A percentile compares a stretch with the other conserved stretches of the same genome.
These are phyloP conservation scores for Kwoniella pini DNA, from an alignment of 768 basidiomycete species.

Conservation along the genomic window DNA sequence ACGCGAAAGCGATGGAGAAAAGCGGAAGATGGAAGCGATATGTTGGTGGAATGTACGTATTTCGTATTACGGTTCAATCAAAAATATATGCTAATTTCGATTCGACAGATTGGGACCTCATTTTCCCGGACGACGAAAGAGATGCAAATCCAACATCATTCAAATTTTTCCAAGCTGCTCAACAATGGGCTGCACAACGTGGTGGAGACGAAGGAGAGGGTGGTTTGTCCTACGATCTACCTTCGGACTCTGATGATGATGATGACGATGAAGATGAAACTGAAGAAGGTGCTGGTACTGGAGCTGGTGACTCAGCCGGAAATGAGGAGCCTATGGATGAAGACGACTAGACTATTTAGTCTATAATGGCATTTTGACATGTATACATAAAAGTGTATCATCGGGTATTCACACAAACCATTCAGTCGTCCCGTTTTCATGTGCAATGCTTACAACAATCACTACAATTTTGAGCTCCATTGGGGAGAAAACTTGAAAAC, in stretches of 20 bases:
- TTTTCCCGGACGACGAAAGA: conserved; percentile 93
- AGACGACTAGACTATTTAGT: conserved; percentile 16
- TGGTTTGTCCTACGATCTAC: conserved; percentile 47
- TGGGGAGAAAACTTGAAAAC: too few relatives aligned
- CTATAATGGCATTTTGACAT: neutral
- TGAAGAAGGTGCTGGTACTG: conserved; percentile 28
- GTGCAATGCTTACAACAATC: too few relatives aligned
- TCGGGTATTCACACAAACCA: too few relatives aligned
- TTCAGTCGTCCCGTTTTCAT: too few relatives aligned
- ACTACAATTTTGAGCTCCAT: too few relatives aligned
- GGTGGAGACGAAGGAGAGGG: conserved; percentile 28
- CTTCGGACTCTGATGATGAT: conserved; percentile 43
- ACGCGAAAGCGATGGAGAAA: conserved; percentile 80
- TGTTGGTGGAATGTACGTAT: conserved; percentile 68
- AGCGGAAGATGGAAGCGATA: conserved; percentile 77
- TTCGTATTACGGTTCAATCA: too few relatives aligned
- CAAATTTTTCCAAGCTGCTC: conserved; percentile 94
- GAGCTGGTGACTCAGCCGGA: neutral
- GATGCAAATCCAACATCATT: conserved; percentile 90
- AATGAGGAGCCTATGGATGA: conserved; percentile 20
- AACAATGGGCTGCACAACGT: conserved; percentile 66
- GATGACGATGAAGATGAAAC: conserved; percentile 48
- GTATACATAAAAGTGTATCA: neutral
- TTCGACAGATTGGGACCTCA: conserved; percentile 82
- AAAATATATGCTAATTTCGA: neutral